Evolutionary conservation across 2,329 filamentous ascomycete genomes (phyloP).

Genomic region (Cladophialophora carrionii): DNA sequence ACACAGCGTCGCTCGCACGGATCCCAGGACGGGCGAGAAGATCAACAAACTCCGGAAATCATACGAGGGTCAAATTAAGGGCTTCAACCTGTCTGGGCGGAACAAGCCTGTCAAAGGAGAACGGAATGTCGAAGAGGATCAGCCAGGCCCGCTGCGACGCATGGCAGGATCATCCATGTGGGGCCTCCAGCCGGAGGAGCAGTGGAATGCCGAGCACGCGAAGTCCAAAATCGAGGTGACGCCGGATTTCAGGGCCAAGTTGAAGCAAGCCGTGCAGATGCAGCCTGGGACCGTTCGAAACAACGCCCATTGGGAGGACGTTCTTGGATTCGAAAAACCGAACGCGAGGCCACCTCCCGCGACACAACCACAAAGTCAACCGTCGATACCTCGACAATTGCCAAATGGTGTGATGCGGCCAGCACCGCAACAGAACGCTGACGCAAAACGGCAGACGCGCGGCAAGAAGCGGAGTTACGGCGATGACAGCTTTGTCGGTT

Average conservation of each 20-base stretch:
- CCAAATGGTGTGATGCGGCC: conserved; percentile 32
- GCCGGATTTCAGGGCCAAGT: conserved; percentile 46
- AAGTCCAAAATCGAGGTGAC: conserved; percentile 52
- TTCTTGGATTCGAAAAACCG: conserved; percentile 53
- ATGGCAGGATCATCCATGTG: conserved; percentile 42
- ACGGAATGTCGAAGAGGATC: conserved; percentile 35
- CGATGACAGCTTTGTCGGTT: conserved; percentile 56
- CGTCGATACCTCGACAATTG: conserved; percentile 37
- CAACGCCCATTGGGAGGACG: conserved; percentile 54
- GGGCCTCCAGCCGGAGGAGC: conserved; percentile 55
- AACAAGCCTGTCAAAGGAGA: conserved; percentile 55
- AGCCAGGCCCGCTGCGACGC: conserved; percentile 44
- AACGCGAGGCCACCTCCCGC: conserved; percentile 38
- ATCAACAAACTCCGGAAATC: conserved; percentile 64
- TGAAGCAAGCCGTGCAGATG: conserved; percentile 54
- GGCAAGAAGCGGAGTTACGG: conserved; percentile 56
- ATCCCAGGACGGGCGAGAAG: conserved; percentile 67
- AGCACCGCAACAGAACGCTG: conserved; percentile 39
- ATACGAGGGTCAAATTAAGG: conserved; percentile 57
- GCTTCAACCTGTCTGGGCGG: conserved; percentile 51
- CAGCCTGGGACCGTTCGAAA: conserved; percentile 52
- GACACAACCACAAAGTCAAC: conserved; percentile 18
- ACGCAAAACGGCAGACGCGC: conserved; percentile 50
- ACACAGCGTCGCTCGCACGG: conserved; percentile 61
- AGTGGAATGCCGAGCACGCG: conserved; percentile 56